Conservation (phyloP, 2,329 filamentous ascomycete genomes). For the Verticillium klebahnii region DNA sequence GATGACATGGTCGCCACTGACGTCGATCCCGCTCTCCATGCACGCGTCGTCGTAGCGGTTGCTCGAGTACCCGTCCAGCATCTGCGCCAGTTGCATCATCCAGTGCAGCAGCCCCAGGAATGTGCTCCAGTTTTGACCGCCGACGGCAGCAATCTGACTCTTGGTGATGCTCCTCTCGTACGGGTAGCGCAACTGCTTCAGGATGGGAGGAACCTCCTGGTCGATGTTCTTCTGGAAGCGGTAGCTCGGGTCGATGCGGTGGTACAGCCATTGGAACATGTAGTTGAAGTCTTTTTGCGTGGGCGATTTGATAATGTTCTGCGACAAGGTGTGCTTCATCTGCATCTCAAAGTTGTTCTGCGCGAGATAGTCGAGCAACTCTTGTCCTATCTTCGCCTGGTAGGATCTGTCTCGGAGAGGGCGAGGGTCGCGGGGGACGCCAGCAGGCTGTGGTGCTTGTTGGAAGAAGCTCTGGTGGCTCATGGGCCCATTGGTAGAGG, state of each 20-base stretch:
- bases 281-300: slow-evolving; percentile 98
- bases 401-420: slow-evolving; percentile 78
- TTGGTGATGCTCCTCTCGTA: slow-evolving; percentile 96
- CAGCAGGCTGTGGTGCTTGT: slow-evolving; percentile 74
- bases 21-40: slow-evolving; percentile 80
- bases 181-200: slow-evolving; percentile 92
- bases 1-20: slow-evolving; percentile 86
- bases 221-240: slow-evolving; percentile 93
- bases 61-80: slow-evolving; percentile 77
- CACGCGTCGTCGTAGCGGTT: slow-evolving; percentile 89
- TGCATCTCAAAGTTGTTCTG: slow-evolving; percentile 97
- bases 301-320: slow-evolving; percentile 86
- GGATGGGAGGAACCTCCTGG: slow-evolving; percentile 84
- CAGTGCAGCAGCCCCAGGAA: slow-evolving; percentile 93
- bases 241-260: slow-evolving; percentile 90
- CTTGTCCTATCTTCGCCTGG: slow-evolving; percentile 78
- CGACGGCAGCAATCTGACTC: slow-evolving; percentile 89
- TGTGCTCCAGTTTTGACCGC: slow-evolving; percentile 94
- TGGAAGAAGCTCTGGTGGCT: slow-evolving; percentile 93
- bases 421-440: slow-evolving; percentile 80
- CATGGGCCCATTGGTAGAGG: slow-evolving; percentile 62
- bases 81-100: slow-evolving; percentile 97
- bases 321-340: slow-evolving; percentile 89
- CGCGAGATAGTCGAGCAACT: slow-evolving; percentile 86
- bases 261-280: slow-evolving; percentile 98